phyloP scores from a whole-genome alignment of 106 monocot species.

The Dendrobium officinale region DNA sequence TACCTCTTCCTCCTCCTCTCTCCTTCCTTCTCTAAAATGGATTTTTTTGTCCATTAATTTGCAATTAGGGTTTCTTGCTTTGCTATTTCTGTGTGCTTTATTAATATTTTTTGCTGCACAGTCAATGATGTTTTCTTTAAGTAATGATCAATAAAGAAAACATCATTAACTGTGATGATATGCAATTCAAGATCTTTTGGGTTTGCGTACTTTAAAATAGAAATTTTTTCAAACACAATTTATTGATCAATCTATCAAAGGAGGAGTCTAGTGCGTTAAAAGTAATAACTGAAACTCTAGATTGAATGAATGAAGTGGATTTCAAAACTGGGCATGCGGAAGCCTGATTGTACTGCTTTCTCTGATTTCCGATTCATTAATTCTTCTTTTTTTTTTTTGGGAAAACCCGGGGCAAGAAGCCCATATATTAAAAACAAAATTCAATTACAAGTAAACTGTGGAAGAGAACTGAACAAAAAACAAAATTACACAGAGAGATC shows the following conservation, averaged over 20 bases:
- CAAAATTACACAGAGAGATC: no score
- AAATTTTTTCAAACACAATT: neutral
- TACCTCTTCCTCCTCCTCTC: slow-evolving; percentile 12
- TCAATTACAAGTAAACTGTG: no score
- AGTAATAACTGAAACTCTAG: neutral
- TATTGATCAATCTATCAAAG: neutral
- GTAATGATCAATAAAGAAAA: neutral
- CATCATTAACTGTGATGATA: no score
- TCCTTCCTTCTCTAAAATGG: no score
- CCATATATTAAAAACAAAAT: no score
- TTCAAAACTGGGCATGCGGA: neutral
- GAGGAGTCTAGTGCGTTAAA: neutral
- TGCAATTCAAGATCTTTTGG: neutral
- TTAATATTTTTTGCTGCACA: neutral
- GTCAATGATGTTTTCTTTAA: neutral
- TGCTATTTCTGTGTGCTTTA: neutral
- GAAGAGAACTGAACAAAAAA: fast-evolving
- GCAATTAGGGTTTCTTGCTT: neutral
- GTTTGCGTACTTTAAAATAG: neutral
- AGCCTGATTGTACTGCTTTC: neutral
- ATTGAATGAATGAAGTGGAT: neutral
- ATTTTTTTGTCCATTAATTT: neutral
- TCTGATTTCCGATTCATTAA: neutral
- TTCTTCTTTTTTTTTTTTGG: neutral
- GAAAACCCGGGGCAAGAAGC: no score